Percentiles rank a stretch among this genome's conserved stretches.
phyloP scores from a whole-genome alignment of 441 rosid genomes.

The Erodium moschatum region DNA sequence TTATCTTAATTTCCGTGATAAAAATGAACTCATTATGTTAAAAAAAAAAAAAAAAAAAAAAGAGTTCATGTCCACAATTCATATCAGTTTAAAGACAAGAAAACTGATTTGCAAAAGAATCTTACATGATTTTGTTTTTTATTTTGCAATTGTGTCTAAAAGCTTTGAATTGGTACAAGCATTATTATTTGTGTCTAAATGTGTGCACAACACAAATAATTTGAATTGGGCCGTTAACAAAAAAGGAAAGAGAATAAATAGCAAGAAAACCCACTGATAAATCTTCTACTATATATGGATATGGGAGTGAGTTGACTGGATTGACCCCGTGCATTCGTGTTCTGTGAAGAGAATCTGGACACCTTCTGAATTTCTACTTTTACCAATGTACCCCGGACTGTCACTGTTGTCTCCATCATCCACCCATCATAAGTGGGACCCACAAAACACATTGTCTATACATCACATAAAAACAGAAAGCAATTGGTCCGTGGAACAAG shows the following conservation, averaged over 20 bases:
- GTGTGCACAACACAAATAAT: too few species aligned
- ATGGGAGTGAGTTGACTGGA: background rate
- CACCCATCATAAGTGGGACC: background rate
- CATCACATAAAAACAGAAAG: background rate
- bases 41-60: too few species aligned
- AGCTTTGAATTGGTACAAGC: too few species aligned
- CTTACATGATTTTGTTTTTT: too few species aligned
- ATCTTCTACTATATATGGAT: background rate
- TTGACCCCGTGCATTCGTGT: background rate
- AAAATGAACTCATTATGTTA: too few species aligned
- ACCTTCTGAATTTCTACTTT: background rate
- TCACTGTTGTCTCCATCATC: background rate
- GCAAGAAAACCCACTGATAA: background rate
- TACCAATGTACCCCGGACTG: background rate
- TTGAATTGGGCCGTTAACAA: background rate
- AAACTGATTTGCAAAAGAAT: too few species aligned
- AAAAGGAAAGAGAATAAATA: background rate
- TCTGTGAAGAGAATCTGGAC: background rate
- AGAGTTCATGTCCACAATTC: too few species aligned
- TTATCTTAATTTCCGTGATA: too few species aligned
- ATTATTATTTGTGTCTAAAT: too few species aligned
- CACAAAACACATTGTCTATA: background rate
- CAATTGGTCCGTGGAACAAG: background rate
- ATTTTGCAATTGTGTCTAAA: too few species aligned
- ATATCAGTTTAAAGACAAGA: too few species aligned